Evolutionary conservation across 1,284 basidiomycete species (phyloP).

Genomic region (Leccinum pseudoinsigne): DNA sequence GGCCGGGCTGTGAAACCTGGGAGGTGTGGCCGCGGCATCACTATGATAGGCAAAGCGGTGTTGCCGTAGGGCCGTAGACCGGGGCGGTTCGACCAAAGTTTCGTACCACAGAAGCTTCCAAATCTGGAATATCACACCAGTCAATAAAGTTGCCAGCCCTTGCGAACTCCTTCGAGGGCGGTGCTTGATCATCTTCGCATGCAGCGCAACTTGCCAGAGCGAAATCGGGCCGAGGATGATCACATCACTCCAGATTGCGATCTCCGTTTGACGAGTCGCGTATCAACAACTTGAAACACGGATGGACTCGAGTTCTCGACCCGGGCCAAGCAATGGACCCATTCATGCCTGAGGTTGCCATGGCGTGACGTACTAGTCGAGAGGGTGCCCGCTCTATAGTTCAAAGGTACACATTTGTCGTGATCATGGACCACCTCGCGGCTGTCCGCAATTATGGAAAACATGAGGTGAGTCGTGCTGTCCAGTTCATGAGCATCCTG

Average conservation of each 20-base stretch:
- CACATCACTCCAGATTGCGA: constrained; percentile 14
- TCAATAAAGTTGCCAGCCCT: not conserved
- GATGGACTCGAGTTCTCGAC: constrained; percentile 10
- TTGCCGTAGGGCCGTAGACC: constrained; percentile 2
- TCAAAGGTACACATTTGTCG: constrained; percentile 34
- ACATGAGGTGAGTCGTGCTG: constrained; percentile 38
- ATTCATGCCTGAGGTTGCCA: constrained; percentile 21
- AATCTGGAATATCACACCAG: constrained; percentile 21
- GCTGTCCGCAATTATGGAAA: constrained; percentile 39
- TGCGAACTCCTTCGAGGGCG: constrained; percentile 13
- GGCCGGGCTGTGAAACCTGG: constrained; percentile 9
- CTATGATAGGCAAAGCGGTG: constrained; percentile 17
- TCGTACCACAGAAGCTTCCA: constrained; percentile 34
- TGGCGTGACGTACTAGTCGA: constrained; percentile 27
- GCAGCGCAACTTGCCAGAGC: constrained; percentile 7
- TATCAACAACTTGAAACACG: constrained; percentile 13
- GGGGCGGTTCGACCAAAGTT: constrained; percentile 6
- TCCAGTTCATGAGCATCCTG: constrained; percentile 36
- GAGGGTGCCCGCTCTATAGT: constrained; percentile 21
- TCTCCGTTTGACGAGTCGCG: constrained; percentile 14
- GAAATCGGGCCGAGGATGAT: constrained; percentile 7
- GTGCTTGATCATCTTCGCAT: constrained; percentile 18
- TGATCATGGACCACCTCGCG: constrained; percentile 37
- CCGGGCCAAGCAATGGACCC: not conserved
- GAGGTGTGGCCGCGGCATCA: constrained; percentile 15